Evolutionary conservation across 306 rosid genomes (phyloP).

Genomic region (Quercus parvula): DNA sequence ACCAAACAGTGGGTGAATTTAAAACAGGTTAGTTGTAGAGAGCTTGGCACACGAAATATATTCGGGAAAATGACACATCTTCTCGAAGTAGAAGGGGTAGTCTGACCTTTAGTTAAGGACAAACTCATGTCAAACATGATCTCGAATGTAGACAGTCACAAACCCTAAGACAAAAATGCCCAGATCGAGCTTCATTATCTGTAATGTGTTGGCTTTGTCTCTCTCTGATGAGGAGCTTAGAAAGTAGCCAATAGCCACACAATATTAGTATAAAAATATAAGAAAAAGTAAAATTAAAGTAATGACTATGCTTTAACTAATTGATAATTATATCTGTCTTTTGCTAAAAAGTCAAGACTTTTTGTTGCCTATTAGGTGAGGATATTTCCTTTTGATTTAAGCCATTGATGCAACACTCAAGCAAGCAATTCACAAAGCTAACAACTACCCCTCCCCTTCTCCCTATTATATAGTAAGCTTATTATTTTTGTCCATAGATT

Average conservation of each 20-base stretch:
- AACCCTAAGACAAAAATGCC: background rate
- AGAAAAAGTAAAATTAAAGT: slow-evolving; percentile 1
- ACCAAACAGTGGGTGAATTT: background rate
- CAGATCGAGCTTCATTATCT: background rate
- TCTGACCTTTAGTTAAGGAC: background rate
- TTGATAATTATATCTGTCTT: background rate
- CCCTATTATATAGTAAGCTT: too few species aligned
- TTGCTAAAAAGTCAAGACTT: slow-evolving; percentile 20
- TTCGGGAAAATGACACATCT: background rate
- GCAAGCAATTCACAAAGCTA: slow-evolving; percentile 18
- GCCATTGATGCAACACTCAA: slow-evolving; percentile 3
- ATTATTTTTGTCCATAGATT: too few species aligned
- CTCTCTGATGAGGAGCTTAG: background rate
- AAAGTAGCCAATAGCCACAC: background rate
- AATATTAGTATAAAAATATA: background rate
- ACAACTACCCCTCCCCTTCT: background rate
- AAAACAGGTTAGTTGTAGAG: slow-evolving; percentile 13
- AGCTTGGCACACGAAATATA: slow-evolving; percentile 1
- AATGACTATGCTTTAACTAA: slow-evolving; percentile 12
- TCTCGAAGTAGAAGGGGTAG: background rate
- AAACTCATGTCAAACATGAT: background rate
- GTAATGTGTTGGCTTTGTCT: background rate
- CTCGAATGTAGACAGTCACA: background rate
- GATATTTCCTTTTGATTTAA: slow-evolving; percentile 17
- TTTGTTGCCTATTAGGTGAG: slow-evolving; percentile 37